Conservation (phyloP, 192 early-diverging fungal species). For the Fimicolochytrium jonesii region DNA sequence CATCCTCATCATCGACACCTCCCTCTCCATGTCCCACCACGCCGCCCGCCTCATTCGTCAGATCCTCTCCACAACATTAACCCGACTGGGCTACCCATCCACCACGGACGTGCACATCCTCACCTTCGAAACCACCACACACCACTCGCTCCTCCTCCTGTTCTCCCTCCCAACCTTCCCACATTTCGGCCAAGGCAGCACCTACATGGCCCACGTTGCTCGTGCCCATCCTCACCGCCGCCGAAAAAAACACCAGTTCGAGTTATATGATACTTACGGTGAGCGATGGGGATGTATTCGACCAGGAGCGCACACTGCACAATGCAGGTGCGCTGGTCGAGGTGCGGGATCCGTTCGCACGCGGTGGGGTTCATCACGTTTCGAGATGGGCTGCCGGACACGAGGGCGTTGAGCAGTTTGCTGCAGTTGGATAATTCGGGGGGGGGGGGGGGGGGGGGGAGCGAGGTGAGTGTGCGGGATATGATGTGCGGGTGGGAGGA, state of each 20-base stretch:
- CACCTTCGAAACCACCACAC: constrained; percentile 17
- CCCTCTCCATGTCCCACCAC: constrained; percentile 24
- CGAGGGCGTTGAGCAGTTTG: constrained; percentile 24
- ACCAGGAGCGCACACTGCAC: not conserved
- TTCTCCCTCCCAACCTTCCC: not conserved
- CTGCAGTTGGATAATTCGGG: constrained; percentile 24
- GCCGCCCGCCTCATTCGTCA: not conserved
- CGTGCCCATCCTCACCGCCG: not conserved
- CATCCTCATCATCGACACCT: too few species aligned
- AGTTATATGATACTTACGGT: constrained; percentile 17
- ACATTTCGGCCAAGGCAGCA: constrained; percentile 3
- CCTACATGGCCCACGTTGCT: constrained; percentile 17
- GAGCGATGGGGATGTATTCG: constrained; percentile 24
- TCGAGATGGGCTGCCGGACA: constrained; percentile 24
- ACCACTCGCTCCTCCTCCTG: not conserved
- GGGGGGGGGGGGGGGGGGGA: too few species aligned
- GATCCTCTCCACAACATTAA: constrained; percentile 5
- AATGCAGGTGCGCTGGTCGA: not conserved
- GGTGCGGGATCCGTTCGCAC: constrained; percentile 18
- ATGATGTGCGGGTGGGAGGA: not conserved
- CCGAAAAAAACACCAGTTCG: not conserved
- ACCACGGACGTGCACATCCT: not conserved
- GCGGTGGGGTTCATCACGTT: constrained; percentile 23
- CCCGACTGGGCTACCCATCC: not conserved
- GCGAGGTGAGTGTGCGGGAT: not conserved